Evolutionary conservation across 2,329 filamentous ascomycete genomes (phyloP).

Genomic region (Aaosphaeria arxii): DNA sequence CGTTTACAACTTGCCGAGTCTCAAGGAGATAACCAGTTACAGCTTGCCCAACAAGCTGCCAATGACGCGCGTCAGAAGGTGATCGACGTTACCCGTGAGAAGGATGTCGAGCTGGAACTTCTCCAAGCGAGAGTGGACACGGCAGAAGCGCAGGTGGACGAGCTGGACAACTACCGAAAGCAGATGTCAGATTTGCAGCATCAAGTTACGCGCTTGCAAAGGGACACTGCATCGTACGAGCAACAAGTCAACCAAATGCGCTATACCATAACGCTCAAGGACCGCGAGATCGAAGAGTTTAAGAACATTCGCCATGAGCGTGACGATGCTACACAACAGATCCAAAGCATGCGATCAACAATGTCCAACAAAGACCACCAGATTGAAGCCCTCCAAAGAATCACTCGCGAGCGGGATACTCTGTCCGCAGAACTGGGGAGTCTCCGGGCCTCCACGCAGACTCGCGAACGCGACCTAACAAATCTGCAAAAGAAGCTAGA

Average conservation of each 20-base stretch:
- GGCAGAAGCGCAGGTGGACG: constrained; percentile 31
- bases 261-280: constrained; percentile 24
- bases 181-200: constrained; percentile 35
- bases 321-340: constrained; percentile 31
- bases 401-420: constrained; percentile 31
- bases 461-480: constrained; percentile 32
- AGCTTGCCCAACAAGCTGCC: constrained; percentile 40
- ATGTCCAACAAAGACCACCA: constrained; percentile 30
- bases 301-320: constrained; percentile 26
- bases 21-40: constrained; percentile 38
- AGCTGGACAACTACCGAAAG: constrained; percentile 34
- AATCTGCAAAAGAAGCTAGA: constrained; percentile 30
- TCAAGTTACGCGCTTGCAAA: constrained; percentile 29
- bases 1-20: constrained; percentile 40
- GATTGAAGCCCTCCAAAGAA: constrained; percentile 33
- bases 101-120: constrained; percentile 36
- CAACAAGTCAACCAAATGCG: constrained; percentile 30
- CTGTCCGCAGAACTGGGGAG: constrained; percentile 27
- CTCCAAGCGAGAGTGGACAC: constrained; percentile 34
- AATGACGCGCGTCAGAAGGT: constrained; percentile 37
- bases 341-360: constrained; percentile 23
- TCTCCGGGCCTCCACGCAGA: constrained; percentile 24
- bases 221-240: constrained; percentile 25
- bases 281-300: constrained; percentile 26
- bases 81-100: constrained; percentile 34